Evolutionary conservation across 208 protist genomes (phyloP).

Genomic region (Strigomonas galati): DNA sequence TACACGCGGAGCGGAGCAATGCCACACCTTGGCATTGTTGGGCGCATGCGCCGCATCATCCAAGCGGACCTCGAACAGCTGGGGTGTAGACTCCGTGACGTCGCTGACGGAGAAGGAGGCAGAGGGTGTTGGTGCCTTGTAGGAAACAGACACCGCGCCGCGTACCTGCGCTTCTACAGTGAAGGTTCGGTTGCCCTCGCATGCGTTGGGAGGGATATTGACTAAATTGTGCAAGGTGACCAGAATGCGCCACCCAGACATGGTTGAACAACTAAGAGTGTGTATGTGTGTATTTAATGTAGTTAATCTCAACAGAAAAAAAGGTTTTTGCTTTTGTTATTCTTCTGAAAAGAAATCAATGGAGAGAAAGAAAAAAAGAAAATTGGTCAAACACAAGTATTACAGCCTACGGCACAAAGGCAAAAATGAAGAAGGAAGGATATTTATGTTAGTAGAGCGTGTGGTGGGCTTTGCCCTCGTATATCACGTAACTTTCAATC

Average conservation of each 20-base stretch:
- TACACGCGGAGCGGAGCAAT: conserved; percentile 23
- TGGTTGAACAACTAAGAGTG: not conserved
- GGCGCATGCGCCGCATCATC: conserved; percentile 30
- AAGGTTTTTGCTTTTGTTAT: not conserved
- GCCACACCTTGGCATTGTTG: conserved; percentile 39
- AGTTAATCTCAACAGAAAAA: not conserved
- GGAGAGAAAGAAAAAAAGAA: conserved; percentile 1
- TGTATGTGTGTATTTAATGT: not conserved
- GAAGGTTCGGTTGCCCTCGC: conserved; percentile 41
- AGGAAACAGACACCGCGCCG: conserved; percentile 24
- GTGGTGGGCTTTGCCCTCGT: no score
- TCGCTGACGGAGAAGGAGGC: conserved; percentile 39
- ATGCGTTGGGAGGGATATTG: conserved; percentile 53
- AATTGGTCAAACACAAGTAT: no score
- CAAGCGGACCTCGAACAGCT: conserved; percentile 57
- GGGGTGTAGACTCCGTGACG: conserved; percentile 32
- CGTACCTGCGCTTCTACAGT: conserved; percentile 44
- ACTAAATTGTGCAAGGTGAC: conserved; percentile 78
- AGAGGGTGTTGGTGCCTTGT: conserved; percentile 29
- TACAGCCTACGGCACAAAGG: no score
- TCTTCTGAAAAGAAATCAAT: conserved; percentile 1
- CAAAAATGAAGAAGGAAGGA: no score
- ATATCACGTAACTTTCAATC: not conserved
- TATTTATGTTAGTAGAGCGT: no score
- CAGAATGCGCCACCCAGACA: conserved; percentile 42